A percentile compares a stretch with the other conserved stretches of the same genome.
These are phyloP conservation scores for Amanita muscaria DNA, from an alignment of 768 basidiomycete species.

Conservation along the genomic window DNA sequence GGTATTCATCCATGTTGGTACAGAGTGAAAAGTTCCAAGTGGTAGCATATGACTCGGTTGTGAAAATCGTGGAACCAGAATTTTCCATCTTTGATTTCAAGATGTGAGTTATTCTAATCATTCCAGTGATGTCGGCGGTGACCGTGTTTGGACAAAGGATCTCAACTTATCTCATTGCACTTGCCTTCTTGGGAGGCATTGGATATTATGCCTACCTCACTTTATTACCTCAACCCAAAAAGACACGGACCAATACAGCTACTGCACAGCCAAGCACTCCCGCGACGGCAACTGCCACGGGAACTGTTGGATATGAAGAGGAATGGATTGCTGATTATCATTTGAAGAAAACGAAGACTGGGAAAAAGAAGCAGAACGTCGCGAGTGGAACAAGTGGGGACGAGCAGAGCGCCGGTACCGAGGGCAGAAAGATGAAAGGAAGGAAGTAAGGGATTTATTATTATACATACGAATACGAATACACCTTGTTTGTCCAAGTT, in stretches of 20 bases:
- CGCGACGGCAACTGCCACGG: slow-evolving; percentile 51
- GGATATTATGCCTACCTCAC: slow-evolving; percentile 58
- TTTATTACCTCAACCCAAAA: slow-evolving; percentile 59
- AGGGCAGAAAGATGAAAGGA: slow-evolving; percentile 50
- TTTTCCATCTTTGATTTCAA: slow-evolving; percentile 71
- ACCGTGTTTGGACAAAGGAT: too few species aligned
- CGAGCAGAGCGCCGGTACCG: slow-evolving; percentile 55
- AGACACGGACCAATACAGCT: slow-evolving; percentile 35
- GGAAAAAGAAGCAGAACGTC: slow-evolving; percentile 38
- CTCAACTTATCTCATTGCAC: slow-evolving; percentile 64
- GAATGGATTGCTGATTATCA: slow-evolving; percentile 94
- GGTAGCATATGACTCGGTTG: slow-evolving; percentile 63
- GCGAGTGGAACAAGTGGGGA: slow-evolving; percentile 48
- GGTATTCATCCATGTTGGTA: background rate
- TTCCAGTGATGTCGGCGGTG: slow-evolving; percentile 3
- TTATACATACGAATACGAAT: background rate
- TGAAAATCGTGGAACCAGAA: slow-evolving; percentile 76
- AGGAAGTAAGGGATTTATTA: slow-evolving; percentile 27
- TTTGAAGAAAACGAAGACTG: slow-evolving; percentile 53
- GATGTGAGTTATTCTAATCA: slow-evolving; percentile 50
- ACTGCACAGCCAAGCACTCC: slow-evolving; percentile 42
- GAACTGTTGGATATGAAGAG: slow-evolving; percentile 68
- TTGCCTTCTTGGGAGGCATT: slow-evolving; percentile 51
- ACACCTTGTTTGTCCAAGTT: slow-evolving; percentile 6
- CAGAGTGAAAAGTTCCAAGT: slow-evolving; percentile 55